Conservation (phyloP, 139 green algal species). For the Monoraphidium neglectum region DNA sequence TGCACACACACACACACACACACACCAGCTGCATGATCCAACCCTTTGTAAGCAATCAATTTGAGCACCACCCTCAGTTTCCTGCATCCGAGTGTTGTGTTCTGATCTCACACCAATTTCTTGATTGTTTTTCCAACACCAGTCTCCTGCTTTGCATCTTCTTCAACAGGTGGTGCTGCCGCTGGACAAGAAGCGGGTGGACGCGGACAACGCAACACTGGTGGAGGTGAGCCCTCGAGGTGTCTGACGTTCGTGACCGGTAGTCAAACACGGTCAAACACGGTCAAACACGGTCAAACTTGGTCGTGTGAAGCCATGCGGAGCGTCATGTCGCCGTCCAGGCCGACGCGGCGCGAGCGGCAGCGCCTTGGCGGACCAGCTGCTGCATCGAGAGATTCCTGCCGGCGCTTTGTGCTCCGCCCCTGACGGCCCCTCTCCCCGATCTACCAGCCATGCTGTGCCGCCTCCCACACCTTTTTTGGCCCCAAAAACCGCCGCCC, state of each 20-base stretch:
- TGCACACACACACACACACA: too few species aligned
- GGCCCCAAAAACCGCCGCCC: neutral
- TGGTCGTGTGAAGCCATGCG: too few species aligned
- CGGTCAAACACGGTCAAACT: neutral
- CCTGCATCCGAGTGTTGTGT: neutral
- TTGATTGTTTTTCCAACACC: neutral
- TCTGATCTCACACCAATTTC: neutral
- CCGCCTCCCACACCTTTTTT: too few species aligned
- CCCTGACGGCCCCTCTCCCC: too few species aligned
- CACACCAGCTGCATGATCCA: too few species aligned
- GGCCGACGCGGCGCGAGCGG: too few species aligned
- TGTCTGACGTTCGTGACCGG: neutral
- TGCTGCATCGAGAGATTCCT: too few species aligned
- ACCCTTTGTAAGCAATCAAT: too few species aligned
- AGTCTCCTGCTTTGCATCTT: neutral
- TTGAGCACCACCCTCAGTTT: neutral
- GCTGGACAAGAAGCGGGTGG: conserved; percentile 71
- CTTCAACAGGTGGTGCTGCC: conserved; percentile 67
- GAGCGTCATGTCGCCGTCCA: too few species aligned
- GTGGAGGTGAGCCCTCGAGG: conserved; percentile 82
- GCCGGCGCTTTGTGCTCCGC: too few species aligned
- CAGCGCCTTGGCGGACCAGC: too few species aligned
- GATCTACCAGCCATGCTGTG: too few species aligned
- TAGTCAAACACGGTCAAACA: neutral
- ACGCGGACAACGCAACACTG: conserved; percentile 53